phyloP scores from a whole-genome alignment of 306 rosid species.

The Begonia fuchsioides region DNA sequence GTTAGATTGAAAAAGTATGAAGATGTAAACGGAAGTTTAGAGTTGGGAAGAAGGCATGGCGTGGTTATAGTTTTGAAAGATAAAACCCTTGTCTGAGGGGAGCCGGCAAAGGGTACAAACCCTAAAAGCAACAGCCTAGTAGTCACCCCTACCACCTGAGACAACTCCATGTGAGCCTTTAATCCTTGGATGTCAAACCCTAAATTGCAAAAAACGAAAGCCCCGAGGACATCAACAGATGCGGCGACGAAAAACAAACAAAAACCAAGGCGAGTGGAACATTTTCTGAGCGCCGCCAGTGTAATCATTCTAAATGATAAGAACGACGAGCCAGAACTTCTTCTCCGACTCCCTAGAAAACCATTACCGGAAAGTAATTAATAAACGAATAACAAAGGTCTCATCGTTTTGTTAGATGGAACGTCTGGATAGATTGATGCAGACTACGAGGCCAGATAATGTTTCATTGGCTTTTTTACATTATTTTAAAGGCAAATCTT shows the following conservation, averaged over 20 bases:
- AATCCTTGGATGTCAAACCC: slow-evolving; percentile 35
- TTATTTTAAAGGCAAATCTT: not conserved
- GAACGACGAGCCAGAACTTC: slow-evolving; percentile 16
- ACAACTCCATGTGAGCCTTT: slow-evolving; percentile 67
- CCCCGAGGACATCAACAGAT: slow-evolving; percentile 2
- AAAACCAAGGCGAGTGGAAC: slow-evolving; percentile 47
- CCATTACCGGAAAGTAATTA: not conserved
- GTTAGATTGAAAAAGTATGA: no score
- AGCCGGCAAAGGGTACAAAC: not conserved
- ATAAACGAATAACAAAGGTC: not conserved
- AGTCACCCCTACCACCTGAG: slow-evolving; percentile 21
- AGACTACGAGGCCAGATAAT: slow-evolving; percentile 3
- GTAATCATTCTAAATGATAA: slow-evolving; percentile 59
- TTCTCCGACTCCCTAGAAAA: slow-evolving; percentile 21
- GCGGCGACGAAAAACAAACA: slow-evolving; percentile 1
- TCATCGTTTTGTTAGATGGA: slow-evolving; percentile 28
- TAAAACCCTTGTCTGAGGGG: no score
- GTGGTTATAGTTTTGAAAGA: no score
- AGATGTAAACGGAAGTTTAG: no score
- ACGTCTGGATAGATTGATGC: slow-evolving; percentile 9
- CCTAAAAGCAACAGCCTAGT: slow-evolving; percentile 9
- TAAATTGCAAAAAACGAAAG: slow-evolving; percentile 3
- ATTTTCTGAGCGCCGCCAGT: slow-evolving; percentile 83
- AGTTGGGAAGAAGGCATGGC: no score
- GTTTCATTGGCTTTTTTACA: not conserved